These are phyloP conservation scores for Aspergillus sparsus DNA, from an alignment of 495 filamentous ascomycete genomes.

Conservation along the genomic window DNA sequence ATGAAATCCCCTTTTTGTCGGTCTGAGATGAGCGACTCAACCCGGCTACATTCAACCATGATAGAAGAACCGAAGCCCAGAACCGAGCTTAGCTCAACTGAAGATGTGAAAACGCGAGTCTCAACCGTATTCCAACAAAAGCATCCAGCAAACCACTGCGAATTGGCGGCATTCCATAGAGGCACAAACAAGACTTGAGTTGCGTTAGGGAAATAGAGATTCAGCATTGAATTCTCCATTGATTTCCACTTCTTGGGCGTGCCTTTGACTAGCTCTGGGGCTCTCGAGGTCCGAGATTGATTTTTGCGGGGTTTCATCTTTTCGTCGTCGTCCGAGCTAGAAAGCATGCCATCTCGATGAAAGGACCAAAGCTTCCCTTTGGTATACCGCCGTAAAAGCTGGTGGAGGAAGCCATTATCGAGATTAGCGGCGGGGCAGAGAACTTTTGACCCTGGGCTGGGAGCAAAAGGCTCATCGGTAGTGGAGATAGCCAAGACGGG, in stretches of 20 bases:
- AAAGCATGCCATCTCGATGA: constrained; percentile 51
- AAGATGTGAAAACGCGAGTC: constrained; percentile 43
- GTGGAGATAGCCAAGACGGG: constrained; percentile 42
- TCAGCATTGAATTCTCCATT: constrained; percentile 45
- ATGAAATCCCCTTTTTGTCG: constrained; percentile 74
- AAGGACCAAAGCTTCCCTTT: constrained; percentile 67
- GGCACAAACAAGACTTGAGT: constrained; percentile 55
- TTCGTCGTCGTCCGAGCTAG: constrained; percentile 43
- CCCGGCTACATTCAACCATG: constrained; percentile 67
- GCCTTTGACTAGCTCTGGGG: constrained; percentile 42
- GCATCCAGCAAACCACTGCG: constrained; percentile 68
- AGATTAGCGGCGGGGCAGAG: constrained; percentile 38
- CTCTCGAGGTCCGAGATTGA: constrained; percentile 13
- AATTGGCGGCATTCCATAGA: constrained; percentile 68
- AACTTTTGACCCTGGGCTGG: constrained; percentile 34
- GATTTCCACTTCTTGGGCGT: constrained; percentile 38
- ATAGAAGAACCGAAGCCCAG: constrained; percentile 65
- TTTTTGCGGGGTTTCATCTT: constrained; percentile 30
- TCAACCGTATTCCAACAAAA: constrained; percentile 61
- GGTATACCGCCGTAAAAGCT: constrained; percentile 59
- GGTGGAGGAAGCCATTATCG: constrained; percentile 47
- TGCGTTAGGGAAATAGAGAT: constrained; percentile 48
- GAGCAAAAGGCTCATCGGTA: constrained; percentile 43
- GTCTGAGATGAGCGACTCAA: constrained; percentile 59
- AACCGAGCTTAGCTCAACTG: constrained; percentile 52